Conservation (phyloP, 768 basidiomycete genomes). For the Hysterangium stoloniferum region DNA sequence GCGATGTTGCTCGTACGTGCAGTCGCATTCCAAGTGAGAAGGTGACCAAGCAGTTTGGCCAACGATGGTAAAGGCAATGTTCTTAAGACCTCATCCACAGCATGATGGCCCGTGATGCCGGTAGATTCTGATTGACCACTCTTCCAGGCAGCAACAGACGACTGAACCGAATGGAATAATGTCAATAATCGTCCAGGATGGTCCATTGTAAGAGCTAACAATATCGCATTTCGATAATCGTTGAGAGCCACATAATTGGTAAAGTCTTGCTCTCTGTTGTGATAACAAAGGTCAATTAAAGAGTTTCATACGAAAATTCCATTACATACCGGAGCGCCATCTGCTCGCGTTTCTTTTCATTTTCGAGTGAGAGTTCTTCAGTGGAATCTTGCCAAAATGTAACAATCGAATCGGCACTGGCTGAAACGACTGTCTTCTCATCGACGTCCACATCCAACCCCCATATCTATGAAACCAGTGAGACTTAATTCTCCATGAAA, state of each 20-base stretch:
- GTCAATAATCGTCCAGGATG: constrained; percentile 83
- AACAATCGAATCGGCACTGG: constrained; percentile 91
- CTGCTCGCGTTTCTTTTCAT: constrained; percentile 62
- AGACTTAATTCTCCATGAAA: neutral
- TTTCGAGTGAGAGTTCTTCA: constrained; percentile 70
- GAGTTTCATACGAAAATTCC: neutral
- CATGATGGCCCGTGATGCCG: constrained; percentile 56
- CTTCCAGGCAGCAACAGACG: constrained; percentile 23
- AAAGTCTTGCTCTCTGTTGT: constrained; percentile 92
- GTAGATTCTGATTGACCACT: constrained; percentile 8
- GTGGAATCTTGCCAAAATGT: constrained; percentile 98
- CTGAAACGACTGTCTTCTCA: constrained; percentile 81
- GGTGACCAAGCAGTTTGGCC: constrained; percentile 69
- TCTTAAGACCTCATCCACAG: constrained; percentile 78
- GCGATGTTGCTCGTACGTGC: constrained; percentile 82
- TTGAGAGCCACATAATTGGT: constrained; percentile 79
- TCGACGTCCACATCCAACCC: constrained; percentile 78
- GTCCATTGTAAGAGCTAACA: constrained; percentile 86
- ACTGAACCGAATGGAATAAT: constrained; percentile 64
- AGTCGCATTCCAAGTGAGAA: constrained; percentile 92
- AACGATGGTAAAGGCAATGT: constrained; percentile 68
- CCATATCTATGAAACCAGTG: constrained; percentile 69
- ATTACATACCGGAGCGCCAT: constrained; percentile 69
- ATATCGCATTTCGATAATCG: constrained; percentile 87
- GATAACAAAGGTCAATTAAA: neutral